phyloP scores from a whole-genome alignment of 495 filamentous ascomycete genomes.

The Acidomyces sp. region DNA sequence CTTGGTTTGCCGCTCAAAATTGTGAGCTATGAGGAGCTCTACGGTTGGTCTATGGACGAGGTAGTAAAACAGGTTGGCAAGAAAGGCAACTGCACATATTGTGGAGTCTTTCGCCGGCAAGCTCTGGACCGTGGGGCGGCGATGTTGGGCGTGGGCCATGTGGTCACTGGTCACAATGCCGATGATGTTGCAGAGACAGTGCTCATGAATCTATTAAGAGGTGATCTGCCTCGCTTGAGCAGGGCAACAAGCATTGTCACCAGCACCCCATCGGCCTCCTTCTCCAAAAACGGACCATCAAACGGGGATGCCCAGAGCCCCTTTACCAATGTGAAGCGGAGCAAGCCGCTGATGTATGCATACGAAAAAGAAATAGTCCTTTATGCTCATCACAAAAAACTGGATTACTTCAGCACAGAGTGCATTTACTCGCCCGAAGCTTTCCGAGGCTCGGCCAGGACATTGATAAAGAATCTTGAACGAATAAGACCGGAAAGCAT shows the following conservation, averaged over 20 bases:
- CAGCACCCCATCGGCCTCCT: slow-evolving; percentile 35
- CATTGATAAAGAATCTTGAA: slow-evolving; percentile 88
- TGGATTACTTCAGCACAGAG: slow-evolving; percentile 97
- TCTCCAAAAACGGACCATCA: too few species aligned
- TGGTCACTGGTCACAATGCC: slow-evolving; percentile 95
- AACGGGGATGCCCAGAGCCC: slow-evolving; percentile 50
- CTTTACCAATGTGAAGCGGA: slow-evolving; percentile 55
- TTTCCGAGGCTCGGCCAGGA: slow-evolving; percentile 85
- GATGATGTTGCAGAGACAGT: slow-evolving; percentile 98
- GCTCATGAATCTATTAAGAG: slow-evolving; percentile 88
- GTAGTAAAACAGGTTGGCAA: slow-evolving; percentile 92
- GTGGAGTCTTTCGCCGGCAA: slow-evolving; percentile 89
- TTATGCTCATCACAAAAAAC: slow-evolving; percentile 87
- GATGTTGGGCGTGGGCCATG: slow-evolving; percentile 76
- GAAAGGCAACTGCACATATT: slow-evolving; percentile 98
- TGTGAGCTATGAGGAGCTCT: slow-evolving; percentile 84
- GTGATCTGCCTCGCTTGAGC: slow-evolving; percentile 75
- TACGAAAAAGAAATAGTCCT: slow-evolving; percentile 99
- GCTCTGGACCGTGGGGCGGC: slow-evolving; percentile 87
- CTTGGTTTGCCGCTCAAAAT: slow-evolving; percentile 85
- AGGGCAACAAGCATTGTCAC: slow-evolving; percentile 90
- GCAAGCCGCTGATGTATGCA: slow-evolving; percentile 93
- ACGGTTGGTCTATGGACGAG: slow-evolving; percentile 99
- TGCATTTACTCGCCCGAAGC: slow-evolving; percentile 98
- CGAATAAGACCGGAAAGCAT: slow-evolving; percentile 86